These are phyloP conservation scores for Kluyveromyces dobzhanskii DNA, from an alignment of 805 yeast genomes.

Conservation along the genomic window DNA sequence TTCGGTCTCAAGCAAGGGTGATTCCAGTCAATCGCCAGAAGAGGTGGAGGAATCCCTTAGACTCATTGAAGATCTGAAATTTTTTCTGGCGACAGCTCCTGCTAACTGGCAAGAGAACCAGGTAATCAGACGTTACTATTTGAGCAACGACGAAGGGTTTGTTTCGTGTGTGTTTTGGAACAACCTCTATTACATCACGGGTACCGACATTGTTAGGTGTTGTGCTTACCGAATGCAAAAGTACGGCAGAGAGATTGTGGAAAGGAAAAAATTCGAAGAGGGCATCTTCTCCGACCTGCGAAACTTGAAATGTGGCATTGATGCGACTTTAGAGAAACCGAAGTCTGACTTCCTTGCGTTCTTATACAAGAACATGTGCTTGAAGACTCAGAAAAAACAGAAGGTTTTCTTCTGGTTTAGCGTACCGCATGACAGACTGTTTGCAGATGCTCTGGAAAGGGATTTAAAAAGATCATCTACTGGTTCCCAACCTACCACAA, in stretches of 20 bases:
- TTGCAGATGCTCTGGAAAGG: constrained; percentile 88
- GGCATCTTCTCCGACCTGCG: constrained; percentile 90
- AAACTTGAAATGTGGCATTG: constrained; percentile 73
- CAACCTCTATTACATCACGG: constrained; percentile 80
- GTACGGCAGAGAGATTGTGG: constrained; percentile 77
- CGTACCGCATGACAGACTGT: constrained; percentile 86
- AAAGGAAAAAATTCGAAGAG: constrained; percentile 92
- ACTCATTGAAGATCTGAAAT: constrained; percentile 68
- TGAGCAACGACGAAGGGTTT: constrained; percentile 84
- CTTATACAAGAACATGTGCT: constrained; percentile 74
- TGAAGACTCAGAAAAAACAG: constrained; percentile 92
- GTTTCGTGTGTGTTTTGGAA: constrained; percentile 93
- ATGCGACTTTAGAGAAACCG: constrained; percentile 83
- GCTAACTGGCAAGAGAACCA: constrained; percentile 89
- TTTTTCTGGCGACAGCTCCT: constrained; percentile 88
- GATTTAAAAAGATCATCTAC: constrained; percentile 72
- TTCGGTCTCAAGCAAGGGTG: constrained; percentile 2
- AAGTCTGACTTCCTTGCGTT: constrained; percentile 78
- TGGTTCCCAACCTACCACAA: constrained; percentile 61
- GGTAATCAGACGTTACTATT: constrained; percentile 73
- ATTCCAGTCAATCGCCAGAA: constrained; percentile 9
- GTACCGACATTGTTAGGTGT: constrained; percentile 93
- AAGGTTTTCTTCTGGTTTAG: constrained; percentile 96
- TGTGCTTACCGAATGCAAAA: constrained; percentile 81
- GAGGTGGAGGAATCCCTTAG: constrained; percentile 45